Evolutionary conservation across 2,329 filamentous ascomycete genomes (phyloP).

Genomic region (Periconia sp.): DNA sequence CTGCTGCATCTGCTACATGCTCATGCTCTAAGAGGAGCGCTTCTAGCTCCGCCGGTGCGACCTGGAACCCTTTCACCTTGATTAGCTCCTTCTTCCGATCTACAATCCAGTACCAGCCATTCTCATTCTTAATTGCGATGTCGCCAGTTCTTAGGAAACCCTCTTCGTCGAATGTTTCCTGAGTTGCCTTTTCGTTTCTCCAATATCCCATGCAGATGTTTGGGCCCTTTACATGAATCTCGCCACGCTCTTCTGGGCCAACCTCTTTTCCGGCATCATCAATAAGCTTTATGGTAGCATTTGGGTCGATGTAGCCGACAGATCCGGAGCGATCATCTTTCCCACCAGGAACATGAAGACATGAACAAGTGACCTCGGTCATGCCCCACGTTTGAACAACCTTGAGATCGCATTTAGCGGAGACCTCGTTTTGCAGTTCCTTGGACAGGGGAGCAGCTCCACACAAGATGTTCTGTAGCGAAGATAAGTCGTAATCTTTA

Average conservation of each 20-base stretch:
- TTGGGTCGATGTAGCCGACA: conserved; percentile 45
- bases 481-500: conserved; percentile 37
- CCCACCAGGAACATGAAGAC: conserved; percentile 44
- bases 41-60: conserved; percentile 65
- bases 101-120: conserved; percentile 38
- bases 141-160: conserved; percentile 45
- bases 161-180: conserved; percentile 41
- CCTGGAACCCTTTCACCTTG: conserved; percentile 66
- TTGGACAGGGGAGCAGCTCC: conserved; percentile 48
- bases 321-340: conserved; percentile 41
- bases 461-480: conserved; percentile 43
- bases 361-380: conserved; percentile 46
- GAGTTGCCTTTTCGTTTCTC: conserved; percentile 45
- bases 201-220: conserved; percentile 50
- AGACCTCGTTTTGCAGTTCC: conserved; percentile 48
- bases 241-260: conserved; percentile 38
- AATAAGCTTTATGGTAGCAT: conserved; percentile 46
- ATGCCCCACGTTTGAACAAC: conserved; percentile 51
- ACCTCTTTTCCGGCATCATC: conserved; percentile 49
- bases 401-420: conserved; percentile 37
- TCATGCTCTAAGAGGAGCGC: conserved; percentile 60
- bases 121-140: conserved; percentile 37
- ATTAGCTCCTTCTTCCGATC: conserved; percentile 57
- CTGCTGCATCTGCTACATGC: conserved; percentile 66
- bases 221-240: conserved; percentile 46